phyloP scores from a whole-genome alignment of 2,329 filamentous ascomycete species.

The Calonectria naviculata region DNA sequence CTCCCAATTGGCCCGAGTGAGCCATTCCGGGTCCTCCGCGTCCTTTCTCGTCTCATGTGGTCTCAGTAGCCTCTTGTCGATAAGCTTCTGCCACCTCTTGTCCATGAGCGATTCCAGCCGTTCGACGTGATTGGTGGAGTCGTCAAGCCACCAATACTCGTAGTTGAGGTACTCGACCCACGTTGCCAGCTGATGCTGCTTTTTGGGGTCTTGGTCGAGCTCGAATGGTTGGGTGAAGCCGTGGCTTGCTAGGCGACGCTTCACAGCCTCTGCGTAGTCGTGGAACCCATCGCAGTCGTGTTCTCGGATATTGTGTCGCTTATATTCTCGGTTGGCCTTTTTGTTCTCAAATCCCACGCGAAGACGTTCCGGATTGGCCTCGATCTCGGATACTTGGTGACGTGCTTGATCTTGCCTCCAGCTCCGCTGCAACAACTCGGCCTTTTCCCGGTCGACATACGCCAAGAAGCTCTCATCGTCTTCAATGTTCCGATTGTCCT shows the following conservation, averaged over 20 bases:
- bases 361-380: background rate
- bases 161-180: conserved; percentile 53
- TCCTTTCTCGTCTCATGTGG: conserved; percentile 28
- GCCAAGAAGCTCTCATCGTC: background rate
- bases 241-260: conserved; percentile 42
- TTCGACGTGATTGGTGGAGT: conserved; percentile 29
- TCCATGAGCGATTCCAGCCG: conserved; percentile 38
- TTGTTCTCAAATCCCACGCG: too few species aligned
- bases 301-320: conserved; percentile 17
- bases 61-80: conserved; percentile 43
- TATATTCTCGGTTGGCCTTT: background rate
- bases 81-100: conserved; percentile 45
- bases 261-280: conserved; percentile 39
- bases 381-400: too few species aligned
- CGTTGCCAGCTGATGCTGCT: conserved; percentile 47
- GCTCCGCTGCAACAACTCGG: background rate
- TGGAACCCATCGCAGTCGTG: conserved; percentile 29
- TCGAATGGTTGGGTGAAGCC: conserved; percentile 42
- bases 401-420: background rate
- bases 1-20: background rate
- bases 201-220: conserved; percentile 40
- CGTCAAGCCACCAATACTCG: conserved; percentile 39
- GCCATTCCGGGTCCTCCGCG: conserved; percentile 11
- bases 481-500: background rate
- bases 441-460: background rate